Conservation (phyloP, 2,329 filamentous ascomycete species). For the Epichloe gansuensis region DNA sequence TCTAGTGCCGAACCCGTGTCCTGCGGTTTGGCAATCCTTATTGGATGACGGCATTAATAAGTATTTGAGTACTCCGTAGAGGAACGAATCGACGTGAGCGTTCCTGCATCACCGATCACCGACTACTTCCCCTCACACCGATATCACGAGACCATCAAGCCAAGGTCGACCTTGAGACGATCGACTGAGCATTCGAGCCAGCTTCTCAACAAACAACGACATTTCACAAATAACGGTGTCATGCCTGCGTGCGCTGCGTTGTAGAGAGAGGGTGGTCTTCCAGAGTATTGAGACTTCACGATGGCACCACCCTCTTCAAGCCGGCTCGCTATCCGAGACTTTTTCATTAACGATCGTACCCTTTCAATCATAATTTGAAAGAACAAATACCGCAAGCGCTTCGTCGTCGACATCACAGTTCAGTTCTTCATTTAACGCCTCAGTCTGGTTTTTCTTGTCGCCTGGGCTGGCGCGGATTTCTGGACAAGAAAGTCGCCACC, state of each 20-base stretch:
- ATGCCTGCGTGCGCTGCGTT: slow-evolving; percentile 31
- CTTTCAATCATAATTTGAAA: not conserved
- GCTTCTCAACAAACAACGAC: not conserved
- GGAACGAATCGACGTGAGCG: not conserved
- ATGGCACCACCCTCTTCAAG: slow-evolving; percentile 45
- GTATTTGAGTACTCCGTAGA: not conserved
- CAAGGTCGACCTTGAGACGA: too few species aligned
- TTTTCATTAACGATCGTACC: not conserved
- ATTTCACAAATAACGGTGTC: slow-evolving; percentile 3
- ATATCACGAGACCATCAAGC: slow-evolving; percentile 3
- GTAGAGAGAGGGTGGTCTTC: slow-evolving; percentile 38
- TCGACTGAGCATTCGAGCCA: not conserved
- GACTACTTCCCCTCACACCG: slow-evolving; percentile 1
- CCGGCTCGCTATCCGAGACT: slow-evolving; percentile 16
- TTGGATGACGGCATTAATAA: slow-evolving; percentile 1
- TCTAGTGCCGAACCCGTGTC: not conserved
- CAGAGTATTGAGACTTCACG: slow-evolving; percentile 26
- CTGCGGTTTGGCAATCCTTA: not conserved
- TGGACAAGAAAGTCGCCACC: slow-evolving; percentile 1
- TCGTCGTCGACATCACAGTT: not conserved
- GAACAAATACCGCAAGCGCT: not conserved
- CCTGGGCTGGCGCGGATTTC: not conserved
- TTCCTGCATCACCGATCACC: not conserved
- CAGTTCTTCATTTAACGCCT: not conserved
- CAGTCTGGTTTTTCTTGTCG: not conserved